Percentiles rank a stretch among this genome's conserved stretches.
Evolutionary conservation across 2,329 filamentous ascomycete genomes (phyloP).

Genomic region (Aspergillus ibericus): DNA sequence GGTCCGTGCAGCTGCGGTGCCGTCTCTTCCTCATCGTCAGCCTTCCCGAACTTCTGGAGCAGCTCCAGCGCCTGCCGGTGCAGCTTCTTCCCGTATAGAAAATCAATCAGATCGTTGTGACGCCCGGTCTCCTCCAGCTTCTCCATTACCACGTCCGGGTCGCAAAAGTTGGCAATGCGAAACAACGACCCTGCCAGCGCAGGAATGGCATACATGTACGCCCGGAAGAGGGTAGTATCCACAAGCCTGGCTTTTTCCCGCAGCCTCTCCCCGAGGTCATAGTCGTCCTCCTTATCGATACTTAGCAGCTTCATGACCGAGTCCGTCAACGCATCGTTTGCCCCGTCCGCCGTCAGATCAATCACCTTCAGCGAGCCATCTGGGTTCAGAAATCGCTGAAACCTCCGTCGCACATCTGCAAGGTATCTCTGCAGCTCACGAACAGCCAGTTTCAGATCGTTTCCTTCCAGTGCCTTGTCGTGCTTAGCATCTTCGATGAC

Average conservation of each 20-base stretch:
- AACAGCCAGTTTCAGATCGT: conserved; percentile 79
- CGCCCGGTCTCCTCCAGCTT: conserved; percentile 83
- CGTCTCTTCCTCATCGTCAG: conserved; percentile 41
- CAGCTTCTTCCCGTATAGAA: conserved; percentile 91
- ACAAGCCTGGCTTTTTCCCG: conserved; percentile 77
- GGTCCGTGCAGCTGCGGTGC: conserved; percentile 70
- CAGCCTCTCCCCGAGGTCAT: conserved; percentile 69
- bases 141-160: conserved; percentile 92
- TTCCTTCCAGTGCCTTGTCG: conserved; percentile 60
- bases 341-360: conserved; percentile 30
- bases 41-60: conserved; percentile 74
- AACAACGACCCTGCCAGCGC: conserved; percentile 85
- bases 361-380: conserved; percentile 52
- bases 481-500: conserved; percentile 26
- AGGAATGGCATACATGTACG: conserved; percentile 90
- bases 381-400: conserved; percentile 61
- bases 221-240: conserved; percentile 90
- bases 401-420: conserved; percentile 72
- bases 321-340: conserved; percentile 43
- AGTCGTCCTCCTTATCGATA: conserved; percentile 51
- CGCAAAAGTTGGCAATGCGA: conserved; percentile 94
- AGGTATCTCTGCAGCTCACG: conserved; percentile 83
- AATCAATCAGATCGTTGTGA: conserved; percentile 95
- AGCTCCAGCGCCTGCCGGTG: conserved; percentile 84
- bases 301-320: conserved; percentile 49